Conservation (phyloP, 495 filamentous ascomycete genomes). For the Tuber calosporum region DNA sequence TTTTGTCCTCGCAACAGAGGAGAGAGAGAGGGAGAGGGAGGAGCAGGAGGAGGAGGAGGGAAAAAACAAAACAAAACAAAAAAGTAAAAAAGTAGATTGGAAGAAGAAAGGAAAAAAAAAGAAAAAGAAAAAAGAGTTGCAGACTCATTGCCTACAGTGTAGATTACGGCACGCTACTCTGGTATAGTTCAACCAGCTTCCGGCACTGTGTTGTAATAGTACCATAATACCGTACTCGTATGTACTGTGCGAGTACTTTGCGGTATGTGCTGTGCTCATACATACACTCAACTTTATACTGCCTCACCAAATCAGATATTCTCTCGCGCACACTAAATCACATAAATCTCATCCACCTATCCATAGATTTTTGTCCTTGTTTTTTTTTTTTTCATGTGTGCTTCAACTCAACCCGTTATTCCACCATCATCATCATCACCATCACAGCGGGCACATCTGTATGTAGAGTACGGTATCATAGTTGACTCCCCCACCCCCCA, state of each 20-base stretch:
- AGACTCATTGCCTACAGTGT: conserved; percentile 3
- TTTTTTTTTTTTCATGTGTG: background rate
- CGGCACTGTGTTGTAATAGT: background rate
- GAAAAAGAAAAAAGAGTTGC: background rate
- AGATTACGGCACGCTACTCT: background rate
- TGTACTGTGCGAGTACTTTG: no score
- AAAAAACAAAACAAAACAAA: no score
- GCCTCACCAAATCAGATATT: background rate
- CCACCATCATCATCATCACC: background rate
- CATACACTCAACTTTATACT: background rate
- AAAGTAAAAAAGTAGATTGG: no score
- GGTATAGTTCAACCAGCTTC: background rate
- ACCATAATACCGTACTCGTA: no score
- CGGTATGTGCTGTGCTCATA: background rate
- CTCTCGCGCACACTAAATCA: background rate
- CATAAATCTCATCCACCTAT: background rate
- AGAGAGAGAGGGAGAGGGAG: background rate
- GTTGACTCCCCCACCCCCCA: background rate
- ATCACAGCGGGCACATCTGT: background rate
- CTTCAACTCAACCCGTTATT: background rate
- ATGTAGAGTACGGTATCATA: conserved; percentile 2
- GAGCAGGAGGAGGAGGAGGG: no score
- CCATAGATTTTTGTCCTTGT: background rate
- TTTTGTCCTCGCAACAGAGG: background rate
- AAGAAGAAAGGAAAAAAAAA: background rate